A percentile compares a stretch with the other conserved stretches of the same genome.
These are phyloP conservation scores for Penicillium janthinellum DNA, from an alignment of 2,329 filamentous ascomycete species.

Conservation along the genomic window DNA sequence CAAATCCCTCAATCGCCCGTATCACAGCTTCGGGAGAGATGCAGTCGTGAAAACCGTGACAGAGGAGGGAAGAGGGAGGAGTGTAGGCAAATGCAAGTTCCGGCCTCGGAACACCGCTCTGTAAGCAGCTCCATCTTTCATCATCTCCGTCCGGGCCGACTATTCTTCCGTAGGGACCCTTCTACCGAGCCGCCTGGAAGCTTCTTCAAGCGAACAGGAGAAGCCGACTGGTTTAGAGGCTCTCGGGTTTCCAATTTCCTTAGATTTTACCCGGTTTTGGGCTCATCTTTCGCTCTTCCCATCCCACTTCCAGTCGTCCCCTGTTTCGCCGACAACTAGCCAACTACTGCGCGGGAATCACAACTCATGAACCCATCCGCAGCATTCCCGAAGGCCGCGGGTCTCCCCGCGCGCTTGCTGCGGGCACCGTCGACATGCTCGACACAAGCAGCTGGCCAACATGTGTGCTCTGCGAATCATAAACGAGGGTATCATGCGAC, in stretches of 20 bases:
- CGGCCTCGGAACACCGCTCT: conserved; percentile 26
- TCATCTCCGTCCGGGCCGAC: conserved; percentile 17
- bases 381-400: conserved; percentile 46
- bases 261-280: conserved; percentile 12
- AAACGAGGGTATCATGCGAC: conserved; percentile 40
- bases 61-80: conserved; percentile 1
- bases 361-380: conserved; percentile 44
- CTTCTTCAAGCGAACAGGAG: conserved; percentile 26
- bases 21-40: conserved; percentile 14
- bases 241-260: conserved; percentile 12
- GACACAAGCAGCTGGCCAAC: conserved; percentile 34
- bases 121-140: conserved; percentile 29
- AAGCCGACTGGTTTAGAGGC: conserved; percentile 18
- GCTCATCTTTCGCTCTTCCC: conserved; percentile 3
- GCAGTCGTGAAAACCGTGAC: conserved; percentile 17
- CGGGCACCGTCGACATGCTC: conserved; percentile 45
- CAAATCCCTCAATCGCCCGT: conserved; percentile 13
- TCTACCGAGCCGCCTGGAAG: conserved; percentile 36
- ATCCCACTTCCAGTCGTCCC: not conserved
- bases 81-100: conserved; percentile 9
- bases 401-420: conserved; percentile 46
- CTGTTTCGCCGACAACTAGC: conserved; percentile 8
- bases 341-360: conserved; percentile 21
- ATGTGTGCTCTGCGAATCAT: conserved; percentile 36
- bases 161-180: conserved; percentile 39